These are phyloP conservation scores for Sophora flavescens DNA, from an alignment of 306 rosid genomes.

Conservation along the genomic window DNA sequence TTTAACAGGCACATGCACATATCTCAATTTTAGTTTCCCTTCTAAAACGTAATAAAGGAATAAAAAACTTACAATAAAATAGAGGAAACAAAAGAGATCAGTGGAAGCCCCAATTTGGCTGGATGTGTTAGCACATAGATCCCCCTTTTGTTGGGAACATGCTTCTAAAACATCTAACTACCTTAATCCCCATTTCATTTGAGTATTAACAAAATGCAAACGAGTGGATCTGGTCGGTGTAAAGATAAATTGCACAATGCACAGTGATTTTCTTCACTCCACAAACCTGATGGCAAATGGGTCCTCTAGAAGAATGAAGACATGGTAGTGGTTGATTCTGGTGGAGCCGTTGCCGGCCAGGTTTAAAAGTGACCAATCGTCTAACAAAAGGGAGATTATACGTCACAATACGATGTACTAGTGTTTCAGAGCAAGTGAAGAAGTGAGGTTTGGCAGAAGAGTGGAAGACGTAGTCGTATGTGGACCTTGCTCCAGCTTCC, in stretches of 20 bases:
- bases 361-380: constrained; percentile 19
- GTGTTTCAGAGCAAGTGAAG: no score
- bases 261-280: not conserved
- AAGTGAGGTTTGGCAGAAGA: not conserved
- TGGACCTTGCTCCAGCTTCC: constrained; percentile 21
- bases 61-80: no score
- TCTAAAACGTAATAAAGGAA: not conserved
- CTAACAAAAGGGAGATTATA: not conserved
- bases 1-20: not conserved
- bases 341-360: not conserved
- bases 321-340: not conserved
- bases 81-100: no score
- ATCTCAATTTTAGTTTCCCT: not conserved
- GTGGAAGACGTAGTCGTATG: not conserved
- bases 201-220: no score
- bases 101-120: no score
- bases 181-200: no score
- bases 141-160: not conserved
- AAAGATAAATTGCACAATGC: not conserved
- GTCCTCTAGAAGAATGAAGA: not conserved
- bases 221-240: no score
- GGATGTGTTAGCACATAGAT: not conserved
- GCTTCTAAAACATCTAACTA: constrained; percentile 6
- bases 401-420: no score
- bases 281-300: not conserved